Evolutionary conservation across 495 filamentous ascomycete species (phyloP).

Genomic region (Friedmanniomyces endolithicus): DNA sequence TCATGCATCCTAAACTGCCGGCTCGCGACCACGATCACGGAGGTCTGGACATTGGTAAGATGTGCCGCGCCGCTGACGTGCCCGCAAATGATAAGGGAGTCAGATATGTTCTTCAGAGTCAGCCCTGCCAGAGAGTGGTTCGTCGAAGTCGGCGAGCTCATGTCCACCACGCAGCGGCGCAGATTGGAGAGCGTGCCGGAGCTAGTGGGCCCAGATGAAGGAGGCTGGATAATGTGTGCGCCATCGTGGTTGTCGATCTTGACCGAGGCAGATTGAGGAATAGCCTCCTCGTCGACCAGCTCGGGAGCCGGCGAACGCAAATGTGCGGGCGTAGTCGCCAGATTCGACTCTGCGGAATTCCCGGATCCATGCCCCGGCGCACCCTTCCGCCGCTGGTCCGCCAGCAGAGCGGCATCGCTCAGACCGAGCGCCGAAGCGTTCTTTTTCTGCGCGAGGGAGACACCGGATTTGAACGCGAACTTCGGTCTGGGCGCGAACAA

Average conservation of each 20-base stretch:
- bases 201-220: slow-evolving; percentile 53
- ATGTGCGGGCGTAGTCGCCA: slow-evolving; percentile 39
- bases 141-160: slow-evolving; percentile 47
- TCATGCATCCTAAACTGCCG: slow-evolving; percentile 87
- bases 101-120: slow-evolving; percentile 53
- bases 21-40: slow-evolving; percentile 61
- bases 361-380: slow-evolving; percentile 31
- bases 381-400: slow-evolving; percentile 29
- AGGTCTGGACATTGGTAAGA: slow-evolving; percentile 60
- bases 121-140: slow-evolving; percentile 61
- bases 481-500: slow-evolving; percentile 51
- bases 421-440: slow-evolving; percentile 39
- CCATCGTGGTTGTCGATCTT: slow-evolving; percentile 49
- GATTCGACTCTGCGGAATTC: slow-evolving; percentile 25
- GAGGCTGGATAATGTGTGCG: slow-evolving; percentile 61
- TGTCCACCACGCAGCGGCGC: slow-evolving; percentile 61
- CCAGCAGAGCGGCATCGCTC: slow-evolving; percentile 19
- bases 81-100: slow-evolving; percentile 62
- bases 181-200: slow-evolving; percentile 65
- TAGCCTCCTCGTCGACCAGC: background rate
- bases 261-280: slow-evolving; percentile 43
- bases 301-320: slow-evolving; percentile 37
- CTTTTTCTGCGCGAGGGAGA: slow-evolving; percentile 14
- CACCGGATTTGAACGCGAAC: slow-evolving; percentile 56
- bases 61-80: slow-evolving; percentile 68